phyloP scores from a whole-genome alignment of 768 basidiomycete genomes.

The Pleurotus tuoliensis region DNA sequence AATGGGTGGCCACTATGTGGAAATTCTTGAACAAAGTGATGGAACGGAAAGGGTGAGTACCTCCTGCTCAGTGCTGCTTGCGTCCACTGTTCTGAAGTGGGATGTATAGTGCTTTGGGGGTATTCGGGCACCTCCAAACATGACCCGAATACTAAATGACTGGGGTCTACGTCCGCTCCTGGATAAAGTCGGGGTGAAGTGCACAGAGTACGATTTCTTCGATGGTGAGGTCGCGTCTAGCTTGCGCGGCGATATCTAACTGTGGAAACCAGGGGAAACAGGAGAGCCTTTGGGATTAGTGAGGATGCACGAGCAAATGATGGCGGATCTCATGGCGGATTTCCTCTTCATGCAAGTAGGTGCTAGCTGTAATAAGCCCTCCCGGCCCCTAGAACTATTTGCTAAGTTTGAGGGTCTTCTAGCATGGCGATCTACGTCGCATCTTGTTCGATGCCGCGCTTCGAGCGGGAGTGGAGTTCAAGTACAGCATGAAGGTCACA shows the following conservation, averaged over 20 bases:
- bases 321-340: slow-evolving; percentile 33
- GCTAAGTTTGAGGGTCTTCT: not conserved
- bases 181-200: slow-evolving; percentile 30
- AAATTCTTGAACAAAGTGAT: slow-evolving; percentile 47
- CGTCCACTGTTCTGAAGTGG: not conserved
- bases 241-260: not conserved
- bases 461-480: slow-evolving; percentile 44
- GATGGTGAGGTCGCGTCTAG: slow-evolving; percentile 16
- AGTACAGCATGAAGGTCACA: slow-evolving; percentile 33
- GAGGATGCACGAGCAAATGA: slow-evolving; percentile 42
- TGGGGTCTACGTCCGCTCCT: slow-evolving; percentile 52
- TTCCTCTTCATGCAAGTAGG: slow-evolving; percentile 26
- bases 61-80: not conserved
- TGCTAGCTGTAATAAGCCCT: slow-evolving; percentile 3
- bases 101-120: not conserved
- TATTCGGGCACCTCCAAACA: slow-evolving; percentile 46
- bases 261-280: slow-evolving; percentile 30
- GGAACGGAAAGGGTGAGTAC: slow-evolving; percentile 36
- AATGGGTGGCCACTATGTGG: slow-evolving; percentile 57
- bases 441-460: slow-evolving; percentile 44
- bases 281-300: slow-evolving; percentile 42
- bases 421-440: slow-evolving; percentile 52
- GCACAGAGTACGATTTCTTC: slow-evolving; percentile 26
- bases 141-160: slow-evolving; percentile 49
- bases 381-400: no score